Evolutionary conservation across 352 stramenopile species (phyloP).

Genomic region (Phytophthora pisi): DNA sequence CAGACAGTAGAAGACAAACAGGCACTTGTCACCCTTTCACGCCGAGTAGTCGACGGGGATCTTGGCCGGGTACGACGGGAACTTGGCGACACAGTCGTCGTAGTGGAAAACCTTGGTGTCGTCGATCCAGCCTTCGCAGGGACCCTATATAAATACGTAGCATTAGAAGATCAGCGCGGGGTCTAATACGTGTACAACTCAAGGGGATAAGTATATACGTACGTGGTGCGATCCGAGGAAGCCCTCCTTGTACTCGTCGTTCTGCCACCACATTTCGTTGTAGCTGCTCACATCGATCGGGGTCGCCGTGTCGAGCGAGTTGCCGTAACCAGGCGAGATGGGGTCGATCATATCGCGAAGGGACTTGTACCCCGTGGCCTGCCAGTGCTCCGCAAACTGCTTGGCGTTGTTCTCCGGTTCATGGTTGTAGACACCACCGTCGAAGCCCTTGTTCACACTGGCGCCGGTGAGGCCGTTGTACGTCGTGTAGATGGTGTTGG

Average conservation of each 20-base stretch:
- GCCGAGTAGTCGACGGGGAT: constrained; percentile 56
- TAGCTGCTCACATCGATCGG: constrained; percentile 42
- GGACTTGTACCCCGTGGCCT: constrained; percentile 36
- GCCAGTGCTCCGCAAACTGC: constrained; percentile 38
- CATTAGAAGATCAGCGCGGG: neutral
- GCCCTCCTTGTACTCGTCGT: constrained; percentile 47
- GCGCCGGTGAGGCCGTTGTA: constrained; percentile 32
- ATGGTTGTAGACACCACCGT: constrained; percentile 37
- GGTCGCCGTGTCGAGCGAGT: constrained; percentile 26
- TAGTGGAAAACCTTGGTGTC: constrained; percentile 47
- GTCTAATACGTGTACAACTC: no score
- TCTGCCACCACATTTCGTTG: constrained; percentile 44
- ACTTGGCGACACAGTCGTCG: constrained; percentile 51
- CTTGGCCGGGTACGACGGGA: constrained; percentile 43
- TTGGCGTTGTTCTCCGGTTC: constrained; percentile 40
- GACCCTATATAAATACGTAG: constrained; percentile 25
- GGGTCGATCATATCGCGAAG: constrained; percentile 47
- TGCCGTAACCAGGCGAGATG: constrained; percentile 36
- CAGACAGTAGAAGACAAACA: constrained; percentile 61
- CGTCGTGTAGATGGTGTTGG: constrained; percentile 28
- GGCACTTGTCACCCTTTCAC: constrained; percentile 53
- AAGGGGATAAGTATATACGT: constrained; percentile 9
- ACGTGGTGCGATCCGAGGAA: constrained; percentile 50
- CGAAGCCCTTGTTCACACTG: constrained; percentile 41
- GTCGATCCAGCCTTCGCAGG: constrained; percentile 62